Base-by-base conservation (phyloP, 73 alveolate species). In the Paramecium bursaria region DNA sequence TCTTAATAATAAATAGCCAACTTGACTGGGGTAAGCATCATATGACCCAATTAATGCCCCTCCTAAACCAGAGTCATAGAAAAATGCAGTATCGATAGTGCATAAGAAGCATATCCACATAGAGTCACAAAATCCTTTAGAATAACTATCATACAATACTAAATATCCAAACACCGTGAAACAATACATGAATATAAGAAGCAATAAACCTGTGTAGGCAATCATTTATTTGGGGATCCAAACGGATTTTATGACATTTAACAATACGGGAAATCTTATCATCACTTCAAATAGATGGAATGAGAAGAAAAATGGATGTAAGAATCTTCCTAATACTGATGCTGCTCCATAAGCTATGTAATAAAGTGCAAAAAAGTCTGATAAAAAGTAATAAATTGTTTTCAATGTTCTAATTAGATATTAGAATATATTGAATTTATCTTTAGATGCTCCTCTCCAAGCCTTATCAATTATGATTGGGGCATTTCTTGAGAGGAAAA, bases 31-130 rank as follows among this genome's bases (percentile, higher is more conserved):
- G 47, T 85, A 85, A 19, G 31, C 89, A 21, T 73, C 76, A 42
- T 35, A 11, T 5, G 75, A 50, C 9, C 27, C 19, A 4, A 26
- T 67, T 73, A 91, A 39, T 17, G 44, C 87, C 11, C 91, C 90
- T 3, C 95, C 97, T 3, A 92, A 60, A 3, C 97, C 97, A 19
- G 91, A 92, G 85, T 91, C 96, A 88, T 85, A 75, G 60, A 91
- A 91, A 25, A 92, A 91, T 7, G 95, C 92, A 48, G 90, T 46
- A 50, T 92, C 97, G 22, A 92, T 53, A 21, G 76, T 82, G 31
- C 79, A 74, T 14, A 87, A 53, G 73, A 91, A 91, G 75, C 97
- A 92, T 35, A 73, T 30, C 88, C 89, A 76, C 23, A 92, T 75
- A 3, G 91, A 50, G n/a, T 91, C 86, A 52, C 97, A 92, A 14